Evolutionary conservation across 495 filamentous ascomycete genomes (phyloP).

Genomic region (Evernia prunastri): DNA sequence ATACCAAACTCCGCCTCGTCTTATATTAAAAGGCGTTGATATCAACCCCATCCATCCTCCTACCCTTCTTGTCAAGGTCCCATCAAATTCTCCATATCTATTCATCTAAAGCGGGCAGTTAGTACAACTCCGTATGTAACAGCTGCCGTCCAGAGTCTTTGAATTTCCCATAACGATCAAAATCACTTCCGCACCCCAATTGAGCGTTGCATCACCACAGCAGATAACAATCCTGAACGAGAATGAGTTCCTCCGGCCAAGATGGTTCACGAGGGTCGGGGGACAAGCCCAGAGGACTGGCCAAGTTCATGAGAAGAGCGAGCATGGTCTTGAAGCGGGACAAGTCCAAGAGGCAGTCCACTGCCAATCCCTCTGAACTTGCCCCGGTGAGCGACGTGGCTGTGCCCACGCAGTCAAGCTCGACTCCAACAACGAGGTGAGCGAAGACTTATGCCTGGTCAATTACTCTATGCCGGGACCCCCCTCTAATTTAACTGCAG

Average conservation of each 20-base stretch:
- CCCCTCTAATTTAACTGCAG: slow-evolving; percentile 14
- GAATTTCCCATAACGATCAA: not conserved
- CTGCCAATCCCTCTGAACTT: slow-evolving; percentile 28
- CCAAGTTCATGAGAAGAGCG: slow-evolving; percentile 56
- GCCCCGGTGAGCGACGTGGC: slow-evolving; percentile 16
- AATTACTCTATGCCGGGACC: too few relatives aligned
- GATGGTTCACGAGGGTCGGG: slow-evolving; percentile 24
- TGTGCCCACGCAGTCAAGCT: slow-evolving; percentile 13
- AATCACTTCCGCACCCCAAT: not conserved
- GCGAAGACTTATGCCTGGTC: slow-evolving; percentile 11
- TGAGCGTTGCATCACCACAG: not conserved
- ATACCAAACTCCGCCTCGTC: too few relatives aligned
- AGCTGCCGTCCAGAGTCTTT: not conserved
- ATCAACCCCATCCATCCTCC: not conserved
- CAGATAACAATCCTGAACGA: not conserved
- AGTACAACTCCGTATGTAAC: not conserved
- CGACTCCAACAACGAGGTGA: slow-evolving; percentile 32
- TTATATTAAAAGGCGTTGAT: too few relatives aligned
- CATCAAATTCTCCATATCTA: not conserved
- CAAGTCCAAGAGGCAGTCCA: slow-evolving; percentile 39
- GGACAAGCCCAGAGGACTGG: slow-evolving; percentile 56
- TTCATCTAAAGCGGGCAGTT: not conserved
- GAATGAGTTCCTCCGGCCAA: slow-evolving; percentile 21
- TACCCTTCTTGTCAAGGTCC: not conserved
- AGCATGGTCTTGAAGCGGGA: slow-evolving; percentile 56